Base-by-base conservation (phyloP, 495 filamentous ascomycete genomes). In the Tuber magnatum region DNA sequence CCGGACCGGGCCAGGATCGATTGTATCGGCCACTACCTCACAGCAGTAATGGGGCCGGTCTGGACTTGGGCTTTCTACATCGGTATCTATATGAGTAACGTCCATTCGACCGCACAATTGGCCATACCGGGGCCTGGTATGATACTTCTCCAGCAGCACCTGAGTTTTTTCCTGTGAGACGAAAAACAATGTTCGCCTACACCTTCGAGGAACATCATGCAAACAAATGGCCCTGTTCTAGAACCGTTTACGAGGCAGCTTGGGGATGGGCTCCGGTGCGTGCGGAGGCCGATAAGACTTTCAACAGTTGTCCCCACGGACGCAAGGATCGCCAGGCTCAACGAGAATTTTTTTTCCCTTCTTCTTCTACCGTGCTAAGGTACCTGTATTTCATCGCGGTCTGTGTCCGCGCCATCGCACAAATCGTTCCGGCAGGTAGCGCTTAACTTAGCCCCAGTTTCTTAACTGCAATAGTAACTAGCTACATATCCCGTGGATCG, bases 401-500 rank as follows among this genome's bases (percentile, higher is more conserved):
- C 56, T 65, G 14, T 7, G 56, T 35, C 56, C 56, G 56, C 35
- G 28, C n/a, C 35, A 65, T 65, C 56, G 4, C 7, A 35, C 28
- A 18, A 35, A 18, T 65, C 28, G n/a, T 28, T 4, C 10, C 14
- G 9, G n/a, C 12, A 65, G 56, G 14, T 32, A 32, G 14, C 28
- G 28, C 56, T 65, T 65, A 14, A 14, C 56, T 65, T 65, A 14
- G 32, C 28, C 56, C 56, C 4, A 65, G 12, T 12, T 65, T 32
- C 56, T 65, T 65, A 35, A 35, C 56, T 65, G 28, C 28, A 65
- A 65, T 4, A 28, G 28, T 65, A 18, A 65, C 56, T 3, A 35
- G 56, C 56, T 65, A 65, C 56, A 65, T 65, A 65, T 65, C 35
- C 56, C 28, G 56, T 7, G 28, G 56, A 65, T 65, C 56, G 56